These are phyloP conservation scores for Ceratorhiza oryzae-sativae DNA, from an alignment of 1,284 basidiomycete genomes.

Conservation along the genomic window DNA sequence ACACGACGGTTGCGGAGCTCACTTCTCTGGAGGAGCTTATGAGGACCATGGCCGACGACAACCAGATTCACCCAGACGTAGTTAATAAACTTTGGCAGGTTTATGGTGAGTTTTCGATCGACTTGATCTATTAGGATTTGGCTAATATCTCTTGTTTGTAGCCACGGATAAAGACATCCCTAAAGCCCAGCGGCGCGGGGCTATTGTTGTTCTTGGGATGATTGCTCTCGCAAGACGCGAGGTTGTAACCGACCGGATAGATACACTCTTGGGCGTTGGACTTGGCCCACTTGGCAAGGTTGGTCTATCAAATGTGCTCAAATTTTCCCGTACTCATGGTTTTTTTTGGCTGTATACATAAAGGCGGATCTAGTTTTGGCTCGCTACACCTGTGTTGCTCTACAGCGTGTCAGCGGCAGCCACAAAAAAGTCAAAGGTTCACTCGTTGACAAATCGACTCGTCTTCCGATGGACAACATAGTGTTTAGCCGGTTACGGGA, in stretches of 20 bases:
- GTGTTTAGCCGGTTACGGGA: slow-evolving; percentile 87
- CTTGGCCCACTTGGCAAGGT: slow-evolving; percentile 86
- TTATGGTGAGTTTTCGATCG: slow-evolving; percentile 69
- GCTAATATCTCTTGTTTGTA: slow-evolving; percentile 48
- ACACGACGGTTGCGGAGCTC: slow-evolving; percentile 91
- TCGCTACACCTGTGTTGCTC: slow-evolving; percentile 90
- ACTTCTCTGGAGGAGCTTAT: slow-evolving; percentile 97
- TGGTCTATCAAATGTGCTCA: slow-evolving; percentile 24
- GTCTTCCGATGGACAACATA: slow-evolving; percentile 86
- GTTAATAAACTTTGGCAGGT: slow-evolving; percentile 94
- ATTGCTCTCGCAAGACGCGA: slow-evolving; percentile 84
- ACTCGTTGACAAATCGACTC: slow-evolving; percentile 83
- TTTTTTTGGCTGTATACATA: not conserved
- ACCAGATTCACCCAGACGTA: slow-evolving; percentile 82
- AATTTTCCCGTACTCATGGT: not conserved
- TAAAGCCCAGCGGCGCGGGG: slow-evolving; percentile 84
- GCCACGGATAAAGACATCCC: slow-evolving; percentile 78
- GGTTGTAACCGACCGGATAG: slow-evolving; percentile 88
- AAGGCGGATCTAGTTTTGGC: slow-evolving; percentile 89
- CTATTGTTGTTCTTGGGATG: slow-evolving; percentile 96
- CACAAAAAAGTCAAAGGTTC: slow-evolving; percentile 98
- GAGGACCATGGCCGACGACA: slow-evolving; percentile 91
- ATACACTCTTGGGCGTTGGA: slow-evolving; percentile 87
- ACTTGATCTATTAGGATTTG: not conserved
- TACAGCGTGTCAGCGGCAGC: slow-evolving; percentile 92